Conservation (phyloP, 768 basidiomycete species). For the Mycena venus region DNA sequence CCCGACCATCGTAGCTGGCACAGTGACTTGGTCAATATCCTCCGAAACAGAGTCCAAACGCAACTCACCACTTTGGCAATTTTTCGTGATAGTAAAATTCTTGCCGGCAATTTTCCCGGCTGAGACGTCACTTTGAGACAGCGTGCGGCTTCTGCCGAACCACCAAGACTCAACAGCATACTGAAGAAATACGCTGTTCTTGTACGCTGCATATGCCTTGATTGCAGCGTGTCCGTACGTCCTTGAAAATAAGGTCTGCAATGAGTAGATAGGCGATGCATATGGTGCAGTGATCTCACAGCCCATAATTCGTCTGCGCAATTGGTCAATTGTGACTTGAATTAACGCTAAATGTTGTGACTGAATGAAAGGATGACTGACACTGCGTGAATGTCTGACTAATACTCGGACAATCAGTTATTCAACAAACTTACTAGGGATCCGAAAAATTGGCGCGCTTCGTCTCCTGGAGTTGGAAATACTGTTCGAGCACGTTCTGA, state of each 20-base stretch:
- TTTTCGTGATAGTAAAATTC: neutral
- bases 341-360: neutral
- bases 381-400: neutral
- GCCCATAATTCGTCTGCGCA: neutral
- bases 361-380: neutral
- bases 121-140: neutral
- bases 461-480: neutral
- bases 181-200: neutral
- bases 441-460: neutral
- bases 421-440: neutral
- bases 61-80: neutral
- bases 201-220: conserved; percentile 1
- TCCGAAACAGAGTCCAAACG: neutral
- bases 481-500: neutral
- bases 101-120: neutral
- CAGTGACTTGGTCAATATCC: neutral
- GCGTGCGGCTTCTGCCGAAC: neutral
- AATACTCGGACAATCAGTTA: neutral
- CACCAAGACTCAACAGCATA: neutral
- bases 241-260: neutral
- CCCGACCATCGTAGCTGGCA: neutral
- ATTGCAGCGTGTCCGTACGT: neutral
- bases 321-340: neutral
- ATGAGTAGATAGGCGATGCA: neutral
- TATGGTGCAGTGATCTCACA: neutral